Evolutionary conservation across 1,139 yeast genomes (phyloP).

Genomic region (Blastobotrys indianensis): DNA sequence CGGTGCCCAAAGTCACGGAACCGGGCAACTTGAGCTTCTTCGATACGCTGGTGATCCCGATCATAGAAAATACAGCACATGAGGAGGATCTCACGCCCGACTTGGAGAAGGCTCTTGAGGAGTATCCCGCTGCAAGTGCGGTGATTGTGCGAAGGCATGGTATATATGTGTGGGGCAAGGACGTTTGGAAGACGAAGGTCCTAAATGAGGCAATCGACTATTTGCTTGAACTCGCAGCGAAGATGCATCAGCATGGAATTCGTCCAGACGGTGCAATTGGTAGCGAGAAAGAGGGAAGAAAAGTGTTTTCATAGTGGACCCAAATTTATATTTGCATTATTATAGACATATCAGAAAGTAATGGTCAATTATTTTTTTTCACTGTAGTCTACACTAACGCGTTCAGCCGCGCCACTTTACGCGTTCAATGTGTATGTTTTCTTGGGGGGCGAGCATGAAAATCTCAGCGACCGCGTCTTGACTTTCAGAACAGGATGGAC

Average conservation of each 20-base stretch:
- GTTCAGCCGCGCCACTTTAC: no score
- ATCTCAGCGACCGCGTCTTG: no score
- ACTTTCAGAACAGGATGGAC: no score
- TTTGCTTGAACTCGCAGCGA: conserved; percentile 74
- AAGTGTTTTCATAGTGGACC: no score
- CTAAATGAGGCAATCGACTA: conserved; percentile 92
- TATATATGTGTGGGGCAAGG: conserved; percentile 91
- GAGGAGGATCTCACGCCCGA: conserved; percentile 75
- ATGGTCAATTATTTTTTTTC: no score
- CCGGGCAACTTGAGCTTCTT: conserved; percentile 67
- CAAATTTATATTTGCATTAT: no score
- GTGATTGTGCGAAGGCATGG: conserved; percentile 92
- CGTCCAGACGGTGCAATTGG: conserved; percentile 27
- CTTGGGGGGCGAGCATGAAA: not conserved
- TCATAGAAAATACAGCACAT: conserved; percentile 82
- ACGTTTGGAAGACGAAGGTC: conserved; percentile 87
- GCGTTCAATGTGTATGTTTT: not conserved
- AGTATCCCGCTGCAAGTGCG: conserved; percentile 76
- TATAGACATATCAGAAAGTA: not conserved
- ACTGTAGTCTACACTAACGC: no score
- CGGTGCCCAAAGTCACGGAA: conserved; percentile 64
- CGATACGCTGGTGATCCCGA: conserved; percentile 77
- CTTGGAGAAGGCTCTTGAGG: conserved; percentile 54
- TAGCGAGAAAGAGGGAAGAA: conserved; percentile 15
- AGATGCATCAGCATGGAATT: conserved; percentile 47